A percentile compares a stretch with the other conserved stretches of the same genome.
Evolutionary conservation across 2,329 filamentous ascomycete genomes (phyloP).

Genomic region (Metarhizium guizhouense): DNA sequence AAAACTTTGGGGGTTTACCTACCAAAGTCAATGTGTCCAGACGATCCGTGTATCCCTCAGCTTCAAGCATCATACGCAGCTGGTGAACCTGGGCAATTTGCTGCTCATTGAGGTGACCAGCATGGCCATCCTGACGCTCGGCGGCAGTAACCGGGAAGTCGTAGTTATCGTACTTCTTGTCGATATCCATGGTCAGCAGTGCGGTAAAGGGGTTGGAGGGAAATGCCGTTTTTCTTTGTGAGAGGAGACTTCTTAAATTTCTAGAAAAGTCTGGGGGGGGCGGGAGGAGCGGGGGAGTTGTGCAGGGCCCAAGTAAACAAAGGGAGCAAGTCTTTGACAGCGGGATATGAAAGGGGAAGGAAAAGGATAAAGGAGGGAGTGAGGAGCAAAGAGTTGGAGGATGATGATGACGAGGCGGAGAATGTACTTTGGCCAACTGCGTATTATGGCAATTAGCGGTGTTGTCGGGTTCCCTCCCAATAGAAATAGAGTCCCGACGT

Average conservation of each 20-base stretch:
- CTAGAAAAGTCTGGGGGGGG: background rate
- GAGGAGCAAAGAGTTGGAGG: background rate
- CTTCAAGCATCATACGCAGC: slow-evolving; percentile 76
- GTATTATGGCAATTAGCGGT: background rate
- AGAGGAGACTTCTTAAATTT: background rate
- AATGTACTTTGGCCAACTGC: background rate
- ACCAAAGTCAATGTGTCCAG: slow-evolving; percentile 90
- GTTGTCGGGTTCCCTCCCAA: background rate
- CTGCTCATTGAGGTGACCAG: slow-evolving; percentile 75
- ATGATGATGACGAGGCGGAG: background rate
- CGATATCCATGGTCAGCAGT: slow-evolving; percentile 44
- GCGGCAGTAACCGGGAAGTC: slow-evolving; percentile 79
- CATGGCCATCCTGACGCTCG: slow-evolving; percentile 64
- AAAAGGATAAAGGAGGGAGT: background rate
- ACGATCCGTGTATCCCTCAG: slow-evolving; percentile 70
- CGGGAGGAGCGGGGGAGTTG: background rate
- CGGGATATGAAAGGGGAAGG: background rate
- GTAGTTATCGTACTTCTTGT: slow-evolving; percentile 93
- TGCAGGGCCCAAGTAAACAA: background rate
- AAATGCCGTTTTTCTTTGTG: background rate
- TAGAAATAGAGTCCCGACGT: too few relatives aligned
- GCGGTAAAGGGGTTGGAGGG: background rate
- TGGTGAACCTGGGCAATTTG: slow-evolving; percentile 87
- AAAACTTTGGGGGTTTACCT: slow-evolving; percentile 22
- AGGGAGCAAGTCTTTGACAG: background rate